These are phyloP conservation scores for Solanum boliviense DNA, from an alignment of 257 asterid genomes.

Conservation along the genomic window DNA sequence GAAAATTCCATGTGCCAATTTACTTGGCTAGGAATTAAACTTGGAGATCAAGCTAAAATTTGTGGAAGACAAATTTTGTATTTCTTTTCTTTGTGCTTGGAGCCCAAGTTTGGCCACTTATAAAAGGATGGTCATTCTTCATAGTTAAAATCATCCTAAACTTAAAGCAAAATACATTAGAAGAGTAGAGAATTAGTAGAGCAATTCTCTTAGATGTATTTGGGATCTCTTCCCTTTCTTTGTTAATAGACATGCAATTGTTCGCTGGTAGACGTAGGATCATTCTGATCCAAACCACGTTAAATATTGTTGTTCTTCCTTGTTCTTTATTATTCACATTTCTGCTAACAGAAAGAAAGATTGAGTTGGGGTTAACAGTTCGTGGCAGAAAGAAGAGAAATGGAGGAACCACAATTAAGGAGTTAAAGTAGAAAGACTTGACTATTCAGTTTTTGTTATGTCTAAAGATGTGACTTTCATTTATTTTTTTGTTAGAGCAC, in stretches of 20 bases:
- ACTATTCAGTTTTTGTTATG: too few species aligned
- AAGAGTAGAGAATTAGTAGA: not conserved
- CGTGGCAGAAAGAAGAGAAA: too few species aligned
- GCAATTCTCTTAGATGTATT: not conserved
- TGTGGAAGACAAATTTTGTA: not conserved
- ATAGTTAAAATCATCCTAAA: not conserved
- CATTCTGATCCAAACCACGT: too few species aligned
- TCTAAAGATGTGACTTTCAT: too few species aligned
- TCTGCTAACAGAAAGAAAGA: too few species aligned
- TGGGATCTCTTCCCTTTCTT: not conserved
- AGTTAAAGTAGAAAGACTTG: too few species aligned
- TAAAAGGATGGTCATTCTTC: not conserved
- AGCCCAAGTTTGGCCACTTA: not conserved
- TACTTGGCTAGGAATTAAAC: not conserved
- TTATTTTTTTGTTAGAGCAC: too few species aligned
- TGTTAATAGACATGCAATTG: not conserved
- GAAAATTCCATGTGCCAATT: not conserved
- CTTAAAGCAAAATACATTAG: not conserved
- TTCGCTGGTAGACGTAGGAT: too few species aligned
- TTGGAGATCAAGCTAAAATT: not conserved
- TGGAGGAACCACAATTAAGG: too few species aligned
- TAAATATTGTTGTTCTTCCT: too few species aligned
- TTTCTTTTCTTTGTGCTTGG: not conserved
- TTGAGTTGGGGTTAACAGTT: too few species aligned
- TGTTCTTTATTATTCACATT: too few species aligned